phyloP scores from a whole-genome alignment of 2,329 filamentous ascomycete species.

The Penicillium sp. region DNA sequence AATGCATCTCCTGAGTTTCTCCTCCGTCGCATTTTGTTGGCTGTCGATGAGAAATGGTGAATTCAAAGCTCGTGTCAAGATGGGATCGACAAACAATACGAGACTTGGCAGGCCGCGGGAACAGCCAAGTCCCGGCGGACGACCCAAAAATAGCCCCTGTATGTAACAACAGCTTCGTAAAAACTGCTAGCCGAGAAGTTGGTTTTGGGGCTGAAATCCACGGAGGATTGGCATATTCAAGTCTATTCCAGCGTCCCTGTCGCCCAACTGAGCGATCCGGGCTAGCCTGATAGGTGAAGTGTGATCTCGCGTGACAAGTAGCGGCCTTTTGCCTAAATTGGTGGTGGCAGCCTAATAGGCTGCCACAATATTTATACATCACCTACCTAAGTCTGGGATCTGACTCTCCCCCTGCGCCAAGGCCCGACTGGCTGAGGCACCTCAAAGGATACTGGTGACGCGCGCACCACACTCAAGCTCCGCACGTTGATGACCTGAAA shows the following conservation, averaged over 20 bases:
- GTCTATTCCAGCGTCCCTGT: too few species aligned
- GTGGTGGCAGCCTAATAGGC: too few species aligned
- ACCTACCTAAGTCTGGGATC: background rate
- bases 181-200: background rate
- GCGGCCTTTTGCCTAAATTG: too few species aligned
- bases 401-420: background rate
- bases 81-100: constrained; percentile 2
- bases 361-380: background rate
- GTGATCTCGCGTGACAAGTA: too few species aligned
- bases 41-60: background rate
- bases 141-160: constrained; percentile 7
- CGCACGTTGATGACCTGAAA: too few species aligned
- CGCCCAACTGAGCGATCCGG: too few species aligned
- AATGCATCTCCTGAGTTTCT: too few species aligned
- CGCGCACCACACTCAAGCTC: too few species aligned
- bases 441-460: background rate
- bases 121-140: background rate
- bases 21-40: background rate
- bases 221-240: too few species aligned
- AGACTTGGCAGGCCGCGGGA: constrained; percentile 1
- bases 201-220: too few species aligned
- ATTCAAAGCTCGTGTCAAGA: background rate
- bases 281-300: too few species aligned
- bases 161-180: constrained; percentile 6
- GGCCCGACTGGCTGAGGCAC: background rate